These are phyloP conservation scores for Dissophora globulifera DNA, from an alignment of 192 early-diverging fungal genomes.

Conservation along the genomic window DNA sequence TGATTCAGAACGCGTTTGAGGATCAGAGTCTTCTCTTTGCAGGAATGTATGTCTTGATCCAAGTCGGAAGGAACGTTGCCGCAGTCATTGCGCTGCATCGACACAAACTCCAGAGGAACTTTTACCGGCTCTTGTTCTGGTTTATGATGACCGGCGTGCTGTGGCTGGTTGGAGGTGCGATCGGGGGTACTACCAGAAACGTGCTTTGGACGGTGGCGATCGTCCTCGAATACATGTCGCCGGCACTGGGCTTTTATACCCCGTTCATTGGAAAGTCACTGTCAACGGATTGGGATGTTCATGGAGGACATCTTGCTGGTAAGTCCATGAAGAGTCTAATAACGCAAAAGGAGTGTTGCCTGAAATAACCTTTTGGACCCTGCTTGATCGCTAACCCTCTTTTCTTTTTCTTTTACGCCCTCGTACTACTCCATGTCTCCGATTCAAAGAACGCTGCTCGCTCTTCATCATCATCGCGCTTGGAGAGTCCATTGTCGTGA, in stretches of 20 bases:
- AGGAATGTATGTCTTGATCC: slow-evolving; percentile 28
- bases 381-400: background rate
- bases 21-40: slow-evolving; percentile 25
- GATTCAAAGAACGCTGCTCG: slow-evolving; percentile 50
- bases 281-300: slow-evolving; percentile 34
- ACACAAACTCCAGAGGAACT: slow-evolving; percentile 33
- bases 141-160: slow-evolving; percentile 10
- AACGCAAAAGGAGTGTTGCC: too few relatives aligned
- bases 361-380: too few relatives aligned
- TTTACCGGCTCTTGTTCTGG: slow-evolving; percentile 22
- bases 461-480: slow-evolving; percentile 44
- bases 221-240: slow-evolving; percentile 26
- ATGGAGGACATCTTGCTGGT: slow-evolving; percentile 49
- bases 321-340: too few relatives aligned
- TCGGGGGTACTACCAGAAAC: slow-evolving; percentile 32
- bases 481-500: slow-evolving; percentile 46
- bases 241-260: slow-evolving; percentile 22
- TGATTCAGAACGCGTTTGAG: slow-evolving; percentile 11
- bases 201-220: slow-evolving; percentile 36
- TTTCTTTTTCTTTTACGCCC: background rate
- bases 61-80: slow-evolving; percentile 16
- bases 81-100: slow-evolving; percentile 19
- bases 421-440: background rate
- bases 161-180: slow-evolving; percentile 39
- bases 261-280: slow-evolving; percentile 21